A percentile compares a stretch with the other conserved stretches of the same genome.
Evolutionary conservation across 305 asterid species (phyloP).

Genomic region (Fraxinus xanthoxyloides): DNA sequence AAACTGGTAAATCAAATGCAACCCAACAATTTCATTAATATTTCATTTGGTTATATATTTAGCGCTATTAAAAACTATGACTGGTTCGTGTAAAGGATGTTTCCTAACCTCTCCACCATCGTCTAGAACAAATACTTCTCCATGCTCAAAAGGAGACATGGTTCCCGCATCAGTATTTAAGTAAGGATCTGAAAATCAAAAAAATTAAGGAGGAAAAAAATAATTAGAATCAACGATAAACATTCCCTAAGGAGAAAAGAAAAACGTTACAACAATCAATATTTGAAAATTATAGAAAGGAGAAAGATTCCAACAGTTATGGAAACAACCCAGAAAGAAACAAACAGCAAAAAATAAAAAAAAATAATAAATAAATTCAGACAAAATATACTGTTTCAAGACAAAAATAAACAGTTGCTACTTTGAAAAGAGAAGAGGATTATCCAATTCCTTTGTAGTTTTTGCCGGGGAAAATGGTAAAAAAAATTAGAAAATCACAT

Average conservation of each 20-base stretch:
- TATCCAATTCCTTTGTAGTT: neutral
- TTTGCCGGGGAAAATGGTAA: neutral
- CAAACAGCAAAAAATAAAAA: no score
- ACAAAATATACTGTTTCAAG: neutral
- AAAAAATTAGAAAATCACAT: neutral
- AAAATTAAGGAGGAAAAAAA: neutral
- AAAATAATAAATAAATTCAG: neutral
- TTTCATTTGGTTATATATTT: neutral
- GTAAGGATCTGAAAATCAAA: slow-evolving; percentile 67
- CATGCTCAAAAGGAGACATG: slow-evolving; percentile 96
- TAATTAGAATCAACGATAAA: neutral
- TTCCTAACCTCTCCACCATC: slow-evolving; percentile 94
- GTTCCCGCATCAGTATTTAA: slow-evolving; percentile 93
- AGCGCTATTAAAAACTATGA: neutral
- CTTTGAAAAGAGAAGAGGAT: neutral
- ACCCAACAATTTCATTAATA: neutral
- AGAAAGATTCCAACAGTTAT: neutral
- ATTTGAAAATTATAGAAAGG: neutral
- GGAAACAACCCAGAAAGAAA: neutral
- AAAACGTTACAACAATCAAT: neutral
- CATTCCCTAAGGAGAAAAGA: neutral
- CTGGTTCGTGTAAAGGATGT: neutral
- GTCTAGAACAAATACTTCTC: slow-evolving; percentile 88
- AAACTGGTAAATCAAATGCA: neutral
- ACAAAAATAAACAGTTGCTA: neutral